Percentiles rank a stretch among this genome's conserved stretches.
Evolutionary conservation across 2,329 filamentous ascomycete species (phyloP).

Genomic region (Aspergillus brasiliensis): DNA sequence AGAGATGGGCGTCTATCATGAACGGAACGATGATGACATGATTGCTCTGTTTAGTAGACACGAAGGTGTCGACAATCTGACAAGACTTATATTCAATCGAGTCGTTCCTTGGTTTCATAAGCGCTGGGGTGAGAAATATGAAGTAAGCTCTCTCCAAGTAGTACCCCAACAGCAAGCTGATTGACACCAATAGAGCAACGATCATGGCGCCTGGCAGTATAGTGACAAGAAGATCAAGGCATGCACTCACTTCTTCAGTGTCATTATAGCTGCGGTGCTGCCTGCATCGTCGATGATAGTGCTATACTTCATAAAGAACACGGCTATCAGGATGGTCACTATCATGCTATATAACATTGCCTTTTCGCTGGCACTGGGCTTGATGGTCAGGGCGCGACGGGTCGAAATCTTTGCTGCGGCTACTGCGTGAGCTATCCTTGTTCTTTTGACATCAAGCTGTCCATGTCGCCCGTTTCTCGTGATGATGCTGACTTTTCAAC

Average conservation of each 20-base stretch:
- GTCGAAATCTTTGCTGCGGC: slow-evolving; percentile 8
- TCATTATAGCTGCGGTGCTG: not conserved
- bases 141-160: not conserved
- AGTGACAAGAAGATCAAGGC: not conserved
- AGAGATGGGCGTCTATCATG: not conserved
- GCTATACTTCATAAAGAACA: not conserved
- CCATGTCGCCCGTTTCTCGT: too few relatives aligned
- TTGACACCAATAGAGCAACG: not conserved
- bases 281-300: slow-evolving; percentile 9
- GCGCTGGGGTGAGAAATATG: not conserved
- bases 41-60: not conserved
- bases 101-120: slow-evolving; percentile 2
- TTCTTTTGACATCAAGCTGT: too few relatives aligned
- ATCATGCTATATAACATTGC: slow-evolving; percentile 7
- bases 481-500: not conserved
- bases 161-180: not conserved
- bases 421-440: slow-evolving; percentile 1
- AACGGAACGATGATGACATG: not conserved
- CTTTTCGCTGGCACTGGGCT: slow-evolving; percentile 1
- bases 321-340: not conserved
- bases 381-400: slow-evolving; percentile 1
- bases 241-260: not conserved
- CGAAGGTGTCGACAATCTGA: not conserved
- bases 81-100: slow-evolving; percentile 1
- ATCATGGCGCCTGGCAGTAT: not conserved